Base-by-base conservation (phyloP, 2,329 filamentous ascomycete genomes). In the Aureobasidium sp. region DNA sequence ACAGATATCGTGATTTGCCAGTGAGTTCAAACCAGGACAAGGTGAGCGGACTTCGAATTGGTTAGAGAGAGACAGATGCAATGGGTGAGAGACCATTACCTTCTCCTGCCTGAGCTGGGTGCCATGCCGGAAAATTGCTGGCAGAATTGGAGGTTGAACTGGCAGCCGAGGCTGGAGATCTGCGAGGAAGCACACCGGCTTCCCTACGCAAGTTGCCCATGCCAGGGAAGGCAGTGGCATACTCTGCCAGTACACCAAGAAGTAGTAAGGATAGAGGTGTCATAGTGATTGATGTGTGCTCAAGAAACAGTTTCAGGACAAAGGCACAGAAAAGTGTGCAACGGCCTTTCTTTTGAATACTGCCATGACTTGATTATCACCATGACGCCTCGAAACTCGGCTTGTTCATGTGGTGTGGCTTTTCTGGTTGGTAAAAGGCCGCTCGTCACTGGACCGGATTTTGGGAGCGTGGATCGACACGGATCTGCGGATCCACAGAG, bases 11-110 rank as follows among this genome's bases (percentile, higher is more conserved):
- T 55, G 53, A 29, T 55, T 55, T 11, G 53, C 53, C 8, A 55
- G 30, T 5, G 53, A 16, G 14, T 55, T 55, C 6, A 55, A 19
- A 11, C 17, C 53, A 21, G 53, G 53, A 22, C 53, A 55, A 3
- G 53, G 53, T 17, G 42, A 49, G 19, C 53, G 53, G n/a, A 55
- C 53, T 52, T 12, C 39, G 64, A 65, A 56, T 68, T 65, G 57
- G 70, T 42, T 8, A 42, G 29, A 52, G 24, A 19, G 48, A 30
- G 6, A 12, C 19, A n/a, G 11, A 30, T 29, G 12, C 24, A 25
- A 27, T 24, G n/a, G 22, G 37, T 24, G 16, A 22, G 25, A 16
- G 6, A 19, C 4, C 4, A 22, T 3, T 11, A 52, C 48, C 48
- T 35, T 55, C 53, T 32, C 53, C 53, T 4, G 17, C 35, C 22